Evolutionary conservation across 345 rosid species (phyloP), one percentile per base, ranked within the genome.

Genomic region (Alliaria petiolata): DNA sequence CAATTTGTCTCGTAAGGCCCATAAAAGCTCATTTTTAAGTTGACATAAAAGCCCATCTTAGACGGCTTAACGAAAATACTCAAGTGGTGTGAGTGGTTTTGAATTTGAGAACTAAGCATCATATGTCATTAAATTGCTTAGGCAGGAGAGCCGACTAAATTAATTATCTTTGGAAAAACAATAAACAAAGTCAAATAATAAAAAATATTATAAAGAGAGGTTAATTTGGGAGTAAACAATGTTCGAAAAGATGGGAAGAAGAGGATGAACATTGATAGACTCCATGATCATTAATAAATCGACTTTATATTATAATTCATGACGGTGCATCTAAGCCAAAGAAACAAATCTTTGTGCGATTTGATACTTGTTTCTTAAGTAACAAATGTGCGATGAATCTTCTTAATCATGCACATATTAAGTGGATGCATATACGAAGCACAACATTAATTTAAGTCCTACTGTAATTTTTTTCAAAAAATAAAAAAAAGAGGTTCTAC

Each of bases 261-360:
- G 78, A 74, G 73, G 78, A 59, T 67, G 78, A 59, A 67, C 78
- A 59, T 74, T 74, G 73, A 67, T 67, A 59, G 43, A 50, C 78
- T 66, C 67, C 68, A 59, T 20, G 34, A 59, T 10, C 4, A n/a
- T 15, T 74, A 33, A 67, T 50, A 46, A 58, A 50, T 50, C 17
- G 22, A 67, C 38, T 58, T 59, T 67, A 59, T 59, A 67, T 50
- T 50, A 67, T 58, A 74, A 58, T 22, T 74, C 9, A 74, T 59
- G 78, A 36, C 78, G 78, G 78, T 74, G 78, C 78, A 59, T 49
- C 33, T 31, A 74, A 60, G 73, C 50, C 26, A 75, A 43, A 60
- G 68, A 8, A 40, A 51, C 49, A 60, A 67, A 75, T 75, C 73
- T 59, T 60, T 75, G 78, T 59, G 73, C 8, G 78, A 75, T 75